Evolutionary conservation across 257 asterid genomes (phyloP).

Genomic region (Rhazya stricta): DNA sequence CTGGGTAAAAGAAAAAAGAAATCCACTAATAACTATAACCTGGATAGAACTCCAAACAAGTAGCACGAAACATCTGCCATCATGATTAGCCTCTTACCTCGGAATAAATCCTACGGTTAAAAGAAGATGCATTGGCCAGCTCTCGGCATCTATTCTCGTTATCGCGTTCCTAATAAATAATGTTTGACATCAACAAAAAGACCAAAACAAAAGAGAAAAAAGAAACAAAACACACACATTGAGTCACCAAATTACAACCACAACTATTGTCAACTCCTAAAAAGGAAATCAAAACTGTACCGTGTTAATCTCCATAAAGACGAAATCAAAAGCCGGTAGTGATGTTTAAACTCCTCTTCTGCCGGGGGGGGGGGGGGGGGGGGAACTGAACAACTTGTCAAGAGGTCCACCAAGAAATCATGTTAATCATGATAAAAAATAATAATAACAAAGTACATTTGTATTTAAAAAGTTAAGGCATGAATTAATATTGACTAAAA

Average conservation of each 20-base stretch:
- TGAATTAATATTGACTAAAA: no score
- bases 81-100: conserved; percentile 36
- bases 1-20: not conserved
- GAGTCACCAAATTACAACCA: not conserved
- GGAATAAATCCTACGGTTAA: conserved; percentile 56
- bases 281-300: not conserved
- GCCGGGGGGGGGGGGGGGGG: no score
- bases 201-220: no score
- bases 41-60: not conserved
- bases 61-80: not conserved
- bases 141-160: conserved; percentile 28
- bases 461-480: no score
- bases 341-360: not conserved
- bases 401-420: no score
- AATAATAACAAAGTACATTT: no score
- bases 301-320: conserved; percentile 8
- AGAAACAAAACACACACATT: no score
- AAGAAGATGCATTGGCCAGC: conserved; percentile 46
- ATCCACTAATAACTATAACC: not conserved
- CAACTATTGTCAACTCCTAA: not conserved
- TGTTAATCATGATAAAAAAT: no score
- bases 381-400: no score
- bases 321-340: not conserved
- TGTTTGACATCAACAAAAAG: not conserved
- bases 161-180: conserved; percentile 30